phyloP scores from a whole-genome alignment of 495 filamentous ascomycete species.

The Cairneyella variabilis region DNA sequence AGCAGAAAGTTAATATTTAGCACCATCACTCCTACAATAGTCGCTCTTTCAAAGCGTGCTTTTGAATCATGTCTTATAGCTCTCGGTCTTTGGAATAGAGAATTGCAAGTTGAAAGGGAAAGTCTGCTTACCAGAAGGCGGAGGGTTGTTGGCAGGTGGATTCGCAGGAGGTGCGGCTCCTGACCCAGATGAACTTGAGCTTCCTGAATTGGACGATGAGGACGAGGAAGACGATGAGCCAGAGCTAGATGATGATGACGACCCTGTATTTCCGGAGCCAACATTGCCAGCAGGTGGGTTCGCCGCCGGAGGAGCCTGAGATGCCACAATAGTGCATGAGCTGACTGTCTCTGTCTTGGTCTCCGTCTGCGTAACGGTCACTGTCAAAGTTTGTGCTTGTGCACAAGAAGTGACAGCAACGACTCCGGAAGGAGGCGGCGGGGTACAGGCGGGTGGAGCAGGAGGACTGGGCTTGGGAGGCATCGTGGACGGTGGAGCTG shows the following conservation, averaged over 20 bases:
- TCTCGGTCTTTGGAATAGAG: no score
- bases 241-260: not conserved
- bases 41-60: no score
- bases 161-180: not conserved
- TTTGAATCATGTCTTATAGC: no score
- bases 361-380: constrained; percentile 5
- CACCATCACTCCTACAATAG: no score
- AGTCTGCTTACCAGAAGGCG: not conserved
- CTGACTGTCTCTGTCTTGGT: not conserved
- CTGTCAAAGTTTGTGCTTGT: not conserved
- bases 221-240: constrained; percentile 1
- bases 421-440: not conserved
- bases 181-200: not conserved
- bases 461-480: not conserved
- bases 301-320: not conserved
- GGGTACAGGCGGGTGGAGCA: not conserved
- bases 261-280: not conserved
- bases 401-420: not conserved
- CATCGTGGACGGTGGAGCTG: not conserved
- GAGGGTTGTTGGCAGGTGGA: not conserved
- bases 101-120: no score
- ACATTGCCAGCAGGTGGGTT: not conserved
- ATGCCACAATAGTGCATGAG: not conserved
- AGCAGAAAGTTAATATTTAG: no score
- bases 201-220: not conserved